Percentiles rank a stretch among this genome's conserved stretches.
Evolutionary conservation across 163 green algal species (phyloP).

Genomic region (Chlorella variabilis): DNA sequence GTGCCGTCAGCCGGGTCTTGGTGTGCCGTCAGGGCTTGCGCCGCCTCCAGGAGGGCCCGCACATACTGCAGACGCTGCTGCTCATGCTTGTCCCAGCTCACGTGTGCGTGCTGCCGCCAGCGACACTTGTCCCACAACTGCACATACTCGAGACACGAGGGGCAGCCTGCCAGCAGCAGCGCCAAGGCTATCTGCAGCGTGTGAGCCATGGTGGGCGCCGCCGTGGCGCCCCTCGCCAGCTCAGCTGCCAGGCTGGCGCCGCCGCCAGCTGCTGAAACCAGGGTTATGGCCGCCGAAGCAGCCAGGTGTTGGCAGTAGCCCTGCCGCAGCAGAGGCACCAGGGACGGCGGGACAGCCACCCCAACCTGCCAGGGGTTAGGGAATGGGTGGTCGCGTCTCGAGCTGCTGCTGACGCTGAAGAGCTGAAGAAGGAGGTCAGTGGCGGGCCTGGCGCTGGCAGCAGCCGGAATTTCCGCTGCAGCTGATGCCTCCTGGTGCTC

Average conservation of each 20-base stretch:
- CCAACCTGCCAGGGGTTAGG: not conserved
- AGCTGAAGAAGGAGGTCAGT: not conserved
- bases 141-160: too few species aligned
- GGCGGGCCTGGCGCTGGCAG: not conserved
- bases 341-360: not conserved
- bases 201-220: not conserved
- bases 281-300: not conserved
- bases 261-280: not conserved
- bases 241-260: not conserved
- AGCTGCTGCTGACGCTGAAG: not conserved
- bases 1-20: too few species aligned
- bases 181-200: not conserved
- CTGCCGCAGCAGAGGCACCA: constrained; percentile 13
- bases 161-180: not conserved
- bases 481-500: too few species aligned
- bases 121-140: too few species aligned
- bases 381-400: not conserved
- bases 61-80: not conserved
- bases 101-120: not conserved
- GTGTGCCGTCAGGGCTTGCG: not conserved
- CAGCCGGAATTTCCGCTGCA: too few species aligned
- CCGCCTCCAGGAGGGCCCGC: not conserved
- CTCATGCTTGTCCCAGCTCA: too few species aligned
- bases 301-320: not conserved
- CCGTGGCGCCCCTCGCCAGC: not conserved